Percentiles rank a stretch among this genome's conserved stretches.
Evolutionary conservation across 768 basidiomycete genomes (phyloP).

Genomic region (Agaricus blazei): DNA sequence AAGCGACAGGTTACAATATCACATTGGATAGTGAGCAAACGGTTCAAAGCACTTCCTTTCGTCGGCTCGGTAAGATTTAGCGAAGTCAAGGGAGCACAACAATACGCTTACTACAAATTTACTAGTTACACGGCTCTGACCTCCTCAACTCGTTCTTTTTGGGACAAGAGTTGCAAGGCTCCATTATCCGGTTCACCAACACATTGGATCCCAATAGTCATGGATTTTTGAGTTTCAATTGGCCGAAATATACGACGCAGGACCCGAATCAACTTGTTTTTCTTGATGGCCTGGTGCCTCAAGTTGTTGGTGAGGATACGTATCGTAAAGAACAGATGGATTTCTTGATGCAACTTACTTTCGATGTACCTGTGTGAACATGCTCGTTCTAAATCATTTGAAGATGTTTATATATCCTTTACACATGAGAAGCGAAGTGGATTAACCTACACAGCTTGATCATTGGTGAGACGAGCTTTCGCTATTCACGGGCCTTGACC

Average conservation of each 20-base stretch:
- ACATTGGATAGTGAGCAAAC: slow-evolving; percentile 33
- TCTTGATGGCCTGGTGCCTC: slow-evolving; percentile 27
- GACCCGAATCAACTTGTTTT: slow-evolving; percentile 32
- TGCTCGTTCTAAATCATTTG: background rate
- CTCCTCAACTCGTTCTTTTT: slow-evolving; percentile 28
- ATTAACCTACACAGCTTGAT: too few relatives aligned
- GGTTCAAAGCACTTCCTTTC: slow-evolving; percentile 33
- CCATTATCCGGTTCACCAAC: slow-evolving; percentile 37
- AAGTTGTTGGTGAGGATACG: slow-evolving; percentile 33
- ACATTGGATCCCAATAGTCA: slow-evolving; percentile 20
- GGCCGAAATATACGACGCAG: slow-evolving; percentile 25
- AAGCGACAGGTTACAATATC: background rate
- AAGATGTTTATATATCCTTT: too few relatives aligned
- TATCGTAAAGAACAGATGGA: slow-evolving; percentile 33
- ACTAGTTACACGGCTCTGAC: slow-evolving; percentile 36
- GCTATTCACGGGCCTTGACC: too few relatives aligned
- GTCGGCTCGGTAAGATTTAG: slow-evolving; percentile 36
- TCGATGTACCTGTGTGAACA: slow-evolving; percentile 23
- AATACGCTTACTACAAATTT: background rate
- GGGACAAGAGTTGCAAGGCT: slow-evolving; percentile 34
- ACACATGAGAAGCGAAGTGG: too few relatives aligned
- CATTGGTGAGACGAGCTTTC: too few relatives aligned
- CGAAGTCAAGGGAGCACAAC: too few relatives aligned
- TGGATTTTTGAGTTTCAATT: slow-evolving; percentile 7
- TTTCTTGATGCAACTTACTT: slow-evolving; percentile 24